Evolutionary conservation across 148 eudicot species (phyloP).

Genomic region (Fagopyrum tataricum): DNA sequence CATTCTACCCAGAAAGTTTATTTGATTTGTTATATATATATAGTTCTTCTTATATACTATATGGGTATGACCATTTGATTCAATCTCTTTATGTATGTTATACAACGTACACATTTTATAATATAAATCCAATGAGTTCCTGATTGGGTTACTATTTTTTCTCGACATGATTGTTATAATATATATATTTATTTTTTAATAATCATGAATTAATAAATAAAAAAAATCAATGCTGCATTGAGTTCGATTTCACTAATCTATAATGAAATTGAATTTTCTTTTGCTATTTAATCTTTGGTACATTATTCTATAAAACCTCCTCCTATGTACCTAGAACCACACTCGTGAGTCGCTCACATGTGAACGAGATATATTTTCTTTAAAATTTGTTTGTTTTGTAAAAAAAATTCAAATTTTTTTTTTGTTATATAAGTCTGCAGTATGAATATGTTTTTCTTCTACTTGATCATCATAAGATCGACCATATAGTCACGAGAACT

Average conservation of each 20-base stretch:
- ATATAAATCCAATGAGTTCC: background rate
- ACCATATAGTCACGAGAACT: too few relatives aligned
- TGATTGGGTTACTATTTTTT: background rate
- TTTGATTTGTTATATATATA: background rate
- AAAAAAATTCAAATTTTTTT: too few relatives aligned
- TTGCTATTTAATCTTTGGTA: too few relatives aligned
- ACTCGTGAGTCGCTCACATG: background rate
- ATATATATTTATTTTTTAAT: too few relatives aligned
- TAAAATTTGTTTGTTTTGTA: background rate
- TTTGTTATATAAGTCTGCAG: background rate
- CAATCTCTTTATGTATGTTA: background rate
- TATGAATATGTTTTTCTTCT: too few relatives aligned
- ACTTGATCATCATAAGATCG: too few relatives aligned
- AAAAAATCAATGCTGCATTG: too few relatives aligned
- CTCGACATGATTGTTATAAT: too few relatives aligned
- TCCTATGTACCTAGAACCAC: background rate
- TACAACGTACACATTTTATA: background rate
- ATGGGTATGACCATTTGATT: background rate
- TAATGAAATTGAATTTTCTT: too few relatives aligned
- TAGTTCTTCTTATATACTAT: background rate
- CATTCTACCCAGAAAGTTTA: conserved; percentile 3
- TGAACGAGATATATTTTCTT: background rate
- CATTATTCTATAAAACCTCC: background rate
- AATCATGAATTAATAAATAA: too few relatives aligned
- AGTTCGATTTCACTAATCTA: too few relatives aligned